Conservation (phyloP, 106 monocot genomes). For the Xerophyta viscosa region DNA sequence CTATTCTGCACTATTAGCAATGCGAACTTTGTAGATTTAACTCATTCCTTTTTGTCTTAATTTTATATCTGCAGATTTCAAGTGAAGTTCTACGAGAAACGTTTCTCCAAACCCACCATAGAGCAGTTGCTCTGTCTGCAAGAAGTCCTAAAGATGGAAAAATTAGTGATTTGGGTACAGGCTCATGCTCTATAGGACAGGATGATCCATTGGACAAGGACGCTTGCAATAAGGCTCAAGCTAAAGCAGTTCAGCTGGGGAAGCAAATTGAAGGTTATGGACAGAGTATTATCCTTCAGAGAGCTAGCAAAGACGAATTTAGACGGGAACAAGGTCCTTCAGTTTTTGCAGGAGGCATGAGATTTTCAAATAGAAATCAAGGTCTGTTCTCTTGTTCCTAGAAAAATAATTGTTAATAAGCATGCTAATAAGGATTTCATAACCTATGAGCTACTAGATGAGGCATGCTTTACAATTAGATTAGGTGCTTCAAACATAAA, state of each 20-base stretch:
- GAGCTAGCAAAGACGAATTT: slow-evolving; percentile 33
- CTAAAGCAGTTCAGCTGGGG: slow-evolving; percentile 11
- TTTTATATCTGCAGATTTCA: slow-evolving; percentile 19
- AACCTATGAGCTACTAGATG: slow-evolving; percentile 25
- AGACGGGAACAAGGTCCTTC: slow-evolving; percentile 32
- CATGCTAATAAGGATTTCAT: slow-evolving; percentile 18
- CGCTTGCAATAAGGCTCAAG: slow-evolving; percentile 15
- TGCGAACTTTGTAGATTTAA: too few species aligned
- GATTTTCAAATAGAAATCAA: slow-evolving; percentile 23
- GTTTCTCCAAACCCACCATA: slow-evolving; percentile 21
- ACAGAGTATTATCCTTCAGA: slow-evolving; percentile 28
- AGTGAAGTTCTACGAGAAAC: slow-evolving; percentile 23
- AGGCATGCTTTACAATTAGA: too few species aligned
- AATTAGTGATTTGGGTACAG: slow-evolving; percentile 12
- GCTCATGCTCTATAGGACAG: slow-evolving; percentile 7
- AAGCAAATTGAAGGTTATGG: slow-evolving; percentile 25
- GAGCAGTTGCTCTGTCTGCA: slow-evolving; percentile 15
- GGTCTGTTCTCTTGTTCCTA: slow-evolving; percentile 15
- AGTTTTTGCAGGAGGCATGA: slow-evolving; percentile 23
- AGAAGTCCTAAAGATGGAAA: slow-evolving; percentile 30
- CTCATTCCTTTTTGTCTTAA: too few species aligned
- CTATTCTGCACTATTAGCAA: too few species aligned
- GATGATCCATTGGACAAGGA: slow-evolving; percentile 20
- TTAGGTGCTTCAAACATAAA: slow-evolving; percentile 39
- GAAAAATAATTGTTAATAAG: slow-evolving; percentile 26